A percentile compares a stretch with the other conserved stretches of the same genome.
Conservation (phyloP, 106 monocot species). For the Phalaenopsis aphrodite region DNA sequence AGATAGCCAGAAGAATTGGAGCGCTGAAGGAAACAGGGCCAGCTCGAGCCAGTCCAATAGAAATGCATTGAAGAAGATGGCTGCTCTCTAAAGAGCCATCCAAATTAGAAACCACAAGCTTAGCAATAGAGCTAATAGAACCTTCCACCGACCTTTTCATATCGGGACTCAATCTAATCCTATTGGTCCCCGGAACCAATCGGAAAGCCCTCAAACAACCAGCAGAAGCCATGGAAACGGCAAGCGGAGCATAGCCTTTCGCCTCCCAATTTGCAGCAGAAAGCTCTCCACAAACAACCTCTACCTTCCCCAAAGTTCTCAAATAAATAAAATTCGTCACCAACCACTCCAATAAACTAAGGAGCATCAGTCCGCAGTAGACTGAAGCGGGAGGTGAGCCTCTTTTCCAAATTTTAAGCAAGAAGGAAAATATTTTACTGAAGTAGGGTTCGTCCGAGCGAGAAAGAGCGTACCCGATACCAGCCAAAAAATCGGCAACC, state of each 20-base stretch:
- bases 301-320: conserved; percentile 25
- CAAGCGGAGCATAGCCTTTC: conserved; percentile 22
- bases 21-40: conserved; percentile 35
- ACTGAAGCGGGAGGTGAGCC: conserved; percentile 11
- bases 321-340: conserved; percentile 29
- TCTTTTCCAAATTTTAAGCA: conserved; percentile 39
- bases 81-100: conserved; percentile 15
- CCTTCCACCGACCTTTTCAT: conserved; percentile 38
- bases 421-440: conserved; percentile 15
- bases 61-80: conserved; percentile 56
- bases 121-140: conserved; percentile 42
- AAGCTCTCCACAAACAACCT: conserved; percentile 28
- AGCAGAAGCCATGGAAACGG: conserved; percentile 47
- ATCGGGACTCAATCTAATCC: conserved; percentile 21
- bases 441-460: conserved; percentile 17
- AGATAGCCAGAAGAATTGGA: conserved; percentile 43
- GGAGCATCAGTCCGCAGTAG: conserved; percentile 50
- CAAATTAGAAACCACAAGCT: conserved; percentile 20
- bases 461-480: conserved; percentile 48
- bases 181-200: conserved; percentile 20
- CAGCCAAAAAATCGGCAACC: conserved; percentile 31
- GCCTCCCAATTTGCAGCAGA: conserved; percentile 18
- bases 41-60: conserved; percentile 60
- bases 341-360: conserved; percentile 69
- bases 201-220: conserved; percentile 69